Base-by-base conservation (phyloP, 2,329 filamentous ascomycete genomes). In the Trichoderma sp. region DNA sequence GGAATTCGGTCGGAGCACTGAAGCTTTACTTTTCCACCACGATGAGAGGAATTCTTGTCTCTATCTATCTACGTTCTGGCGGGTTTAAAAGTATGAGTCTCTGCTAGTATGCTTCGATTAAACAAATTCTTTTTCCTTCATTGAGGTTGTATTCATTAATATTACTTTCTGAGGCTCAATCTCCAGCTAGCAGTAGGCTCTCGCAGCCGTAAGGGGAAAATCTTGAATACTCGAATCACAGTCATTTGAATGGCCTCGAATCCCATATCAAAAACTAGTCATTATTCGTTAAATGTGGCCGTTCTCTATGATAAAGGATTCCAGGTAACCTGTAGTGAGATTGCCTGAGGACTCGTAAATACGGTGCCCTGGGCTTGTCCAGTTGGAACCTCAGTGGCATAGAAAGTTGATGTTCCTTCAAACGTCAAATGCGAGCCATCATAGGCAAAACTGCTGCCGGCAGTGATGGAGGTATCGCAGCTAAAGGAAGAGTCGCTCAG, bases 401-500 rank as follows among this genome's bases (percentile, higher is more conserved):
- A 69, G 29, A 69, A 69, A 1, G 33, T 21, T 11, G 66, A 53
- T 16, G 50, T 60, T 16, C 66, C 66, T 14, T 69, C 29, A 4
- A 41, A 60, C 27, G 53, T 29, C 16, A 69, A 29, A 6, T 60
- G 66, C 21, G 66, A 29, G 9, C 66, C 66, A 38, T 69, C 66
- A 21, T 59, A 69, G 14, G 21, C 66, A 60, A 69, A 69, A 9
- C 50, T 29, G 21, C 50, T 69, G 9, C 29, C 66, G 12, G 50
- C 27, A n/a, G 66, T 8, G 50, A 69, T 33, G 12, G 66, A 69
- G 33, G 29, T n/a, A 33, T 33, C 66, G 50, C 66, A 69, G 21
- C 50, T 69, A 2, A 69, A 38, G 21, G 66, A 69, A n/a, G 45
- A 69, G 31, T 69, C 66, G 33, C 66, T 69, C 66, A 69, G 24